Evolutionary conservation across 192 early-diverging fungal genomes (phyloP), one percentile per base, ranked within the genome.

Genomic region (Allomyces macrogynus): DNA sequence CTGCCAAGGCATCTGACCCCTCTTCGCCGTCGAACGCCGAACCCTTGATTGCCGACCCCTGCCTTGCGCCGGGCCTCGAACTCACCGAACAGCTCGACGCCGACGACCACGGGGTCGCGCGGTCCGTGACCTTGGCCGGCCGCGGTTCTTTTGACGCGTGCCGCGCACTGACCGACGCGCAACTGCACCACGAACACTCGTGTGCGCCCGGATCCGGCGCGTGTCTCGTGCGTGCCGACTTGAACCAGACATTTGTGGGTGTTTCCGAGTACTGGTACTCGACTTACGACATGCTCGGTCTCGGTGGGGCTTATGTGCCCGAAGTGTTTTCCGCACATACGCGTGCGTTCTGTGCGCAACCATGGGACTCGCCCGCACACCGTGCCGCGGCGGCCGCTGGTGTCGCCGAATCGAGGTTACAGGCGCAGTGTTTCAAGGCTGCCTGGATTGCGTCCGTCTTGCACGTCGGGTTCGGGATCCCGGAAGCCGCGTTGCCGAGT

Each of bases 201-300:
- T 12, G 67, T 4, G 57, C 24, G 20, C 24, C 65, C 27, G 82
- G 82, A 27, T 73, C 71, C 16, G 82, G 82, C 1, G 65, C 26
- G 71, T 84, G 20, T 5, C 49, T 57, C 16, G 63, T 1, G 18
- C 66, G 24, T 79, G 82, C 69, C 64, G 76, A 10, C 5, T 63
- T 1, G 27, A 63, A 16, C 66, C 69, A 16, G 64, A 57, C 79
- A 62, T 99, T 95, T 69, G 77, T 96, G 23, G 95, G 93, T 12
- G 85, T 95, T 9, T 88, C 86, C 40, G 95, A 99, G 75, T 97
- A 92, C 75, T 99, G 91, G 90, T 95, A 99, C 78, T 88, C 93
- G 3, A 78, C 91, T 7, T 80, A 87, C 60, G 84, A 94, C 49
- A 81, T 91, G 44, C 75, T 88, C 44, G 83, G 80, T 5, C 73